Percentiles rank a stretch among this genome's conserved stretches.
Conservation (phyloP, 257 asterid species). For the Nicotiana otophora region DNA sequence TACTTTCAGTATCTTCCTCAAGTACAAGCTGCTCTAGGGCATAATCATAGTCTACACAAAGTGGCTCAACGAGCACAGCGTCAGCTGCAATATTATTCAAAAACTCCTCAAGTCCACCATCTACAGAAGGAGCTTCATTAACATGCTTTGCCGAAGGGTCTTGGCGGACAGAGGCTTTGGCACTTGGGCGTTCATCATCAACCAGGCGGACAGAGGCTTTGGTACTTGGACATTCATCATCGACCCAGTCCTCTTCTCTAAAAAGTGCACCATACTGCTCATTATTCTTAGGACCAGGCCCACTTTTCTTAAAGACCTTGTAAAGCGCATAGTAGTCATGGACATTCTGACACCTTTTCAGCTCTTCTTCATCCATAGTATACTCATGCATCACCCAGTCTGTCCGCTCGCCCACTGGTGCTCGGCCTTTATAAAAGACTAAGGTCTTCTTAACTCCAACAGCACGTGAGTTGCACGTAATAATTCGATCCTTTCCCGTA, state of each 20-base stretch:
- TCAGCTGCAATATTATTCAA: constrained; percentile 41
- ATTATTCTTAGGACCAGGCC: constrained; percentile 93
- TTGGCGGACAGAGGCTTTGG: constrained; percentile 16
- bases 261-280: constrained; percentile 95
- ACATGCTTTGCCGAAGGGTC: constrained; percentile 21
- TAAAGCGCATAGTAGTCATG: constrained; percentile 71
- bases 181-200: constrained; percentile 38
- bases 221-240: constrained; percentile 34
- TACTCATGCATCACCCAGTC: constrained; percentile 28
- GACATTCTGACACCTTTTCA: constrained; percentile 46
- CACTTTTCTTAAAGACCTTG: constrained; percentile 92
- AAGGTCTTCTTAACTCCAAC: constrained; percentile 23
- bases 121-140: constrained; percentile 17
- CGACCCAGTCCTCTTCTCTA: constrained; percentile 87
- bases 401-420: constrained; percentile 16
- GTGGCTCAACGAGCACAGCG: constrained; percentile 24
- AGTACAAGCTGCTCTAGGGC: constrained; percentile 25
- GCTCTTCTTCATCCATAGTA: constrained; percentile 76
- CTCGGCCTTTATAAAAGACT: constrained; percentile 19
- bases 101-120: constrained; percentile 46
- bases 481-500: constrained; percentile 14
- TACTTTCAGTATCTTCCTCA: constrained; percentile 36
- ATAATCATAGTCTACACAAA: constrained; percentile 22
- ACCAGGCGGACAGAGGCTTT: constrained; percentile 22
- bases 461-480: constrained; percentile 12